Base-by-base conservation (phyloP, 495 filamentous ascomycete species). In the Aspergillus nidulans region DNA sequence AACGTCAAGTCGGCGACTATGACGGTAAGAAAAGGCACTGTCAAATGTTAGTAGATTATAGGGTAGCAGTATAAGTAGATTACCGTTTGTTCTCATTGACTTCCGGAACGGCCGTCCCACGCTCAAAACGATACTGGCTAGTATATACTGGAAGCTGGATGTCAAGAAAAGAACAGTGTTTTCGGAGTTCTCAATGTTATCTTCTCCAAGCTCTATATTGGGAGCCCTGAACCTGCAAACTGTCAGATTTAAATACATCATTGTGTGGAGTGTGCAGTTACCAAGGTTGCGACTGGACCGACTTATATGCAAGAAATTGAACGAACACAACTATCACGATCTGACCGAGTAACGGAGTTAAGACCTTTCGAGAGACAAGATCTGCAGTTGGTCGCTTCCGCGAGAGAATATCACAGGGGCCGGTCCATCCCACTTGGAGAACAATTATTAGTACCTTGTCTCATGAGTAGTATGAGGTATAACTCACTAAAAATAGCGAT, bases 61-160 rank as follows among this genome's bases (percentile, higher is more conserved):
- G 21, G 5, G n/a, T 23, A n/a, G 10, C 12, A 6, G 21, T 18
- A 49, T 56, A 6, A 54, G 34, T 18, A 23, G 62, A 86, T 72
- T 67, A 91, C 90, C 78, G 68, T 97, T 99, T 40, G 85, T 75
- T 20, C 74, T 73, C 79, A 95, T 91, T 9, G 84, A 75, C 63
- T 91, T 88, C 46, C 95, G 78, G 70, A 95, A 99, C 8, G 95
- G 95, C 16, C 82, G 81, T 6, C 95, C 95, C 40, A 92, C 89
- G 60, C 87, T 96, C 13, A 97, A 77, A 13, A 97, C 87, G 52
- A 97, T 78, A 13, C 87, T 95, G 1, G 89, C 83, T 30, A 96
- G 76, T 38, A 94, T 92, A 69, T 99, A 99, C 69, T 97, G 92
- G 64, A 89, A 97, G 61, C 90, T 95, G 1, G 90, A 95, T 20